Percentiles rank a stretch among this genome's conserved stretches.
Evolutionary conservation across 1,284 basidiomycete species (phyloP).

Genomic region (Papiliotrema fonsecae): DNA sequence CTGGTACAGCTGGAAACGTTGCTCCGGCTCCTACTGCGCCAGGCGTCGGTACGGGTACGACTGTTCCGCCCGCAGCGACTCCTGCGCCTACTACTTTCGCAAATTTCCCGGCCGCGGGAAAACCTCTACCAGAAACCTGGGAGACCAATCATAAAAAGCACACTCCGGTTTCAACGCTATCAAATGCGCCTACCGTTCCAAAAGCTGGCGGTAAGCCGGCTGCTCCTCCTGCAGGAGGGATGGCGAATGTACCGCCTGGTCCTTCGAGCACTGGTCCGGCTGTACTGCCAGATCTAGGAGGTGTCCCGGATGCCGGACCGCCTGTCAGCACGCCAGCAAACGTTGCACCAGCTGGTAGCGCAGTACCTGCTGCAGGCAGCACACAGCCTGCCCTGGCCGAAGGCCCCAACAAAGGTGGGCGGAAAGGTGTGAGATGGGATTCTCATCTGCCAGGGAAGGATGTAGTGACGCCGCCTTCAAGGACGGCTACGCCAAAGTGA

Average conservation of each 20-base stretch:
- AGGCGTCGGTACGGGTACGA: neutral
- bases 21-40: neutral
- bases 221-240: neutral
- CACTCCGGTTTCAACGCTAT: too few species aligned
- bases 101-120: neutral
- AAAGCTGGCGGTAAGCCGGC: too few species aligned
- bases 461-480: conserved; percentile 8
- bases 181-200: too few species aligned
- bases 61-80: neutral
- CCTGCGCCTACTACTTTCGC: neutral
- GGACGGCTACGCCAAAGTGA: conserved; percentile 13
- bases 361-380: neutral
- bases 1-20: neutral
- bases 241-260: conserved; percentile 3
- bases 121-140: neutral
- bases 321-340: too few species aligned
- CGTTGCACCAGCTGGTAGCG: neutral
- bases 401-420: neutral
- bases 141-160: neutral
- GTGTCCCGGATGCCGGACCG: too few species aligned
- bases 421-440: conserved; percentile 26
- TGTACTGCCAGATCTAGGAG: neutral
- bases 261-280: neutral
- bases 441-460: conserved; percentile 19
- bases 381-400: neutral